phyloP scores from a whole-genome alignment of 2,329 filamentous ascomycete species.

The Aspergillus texensis region DNA sequence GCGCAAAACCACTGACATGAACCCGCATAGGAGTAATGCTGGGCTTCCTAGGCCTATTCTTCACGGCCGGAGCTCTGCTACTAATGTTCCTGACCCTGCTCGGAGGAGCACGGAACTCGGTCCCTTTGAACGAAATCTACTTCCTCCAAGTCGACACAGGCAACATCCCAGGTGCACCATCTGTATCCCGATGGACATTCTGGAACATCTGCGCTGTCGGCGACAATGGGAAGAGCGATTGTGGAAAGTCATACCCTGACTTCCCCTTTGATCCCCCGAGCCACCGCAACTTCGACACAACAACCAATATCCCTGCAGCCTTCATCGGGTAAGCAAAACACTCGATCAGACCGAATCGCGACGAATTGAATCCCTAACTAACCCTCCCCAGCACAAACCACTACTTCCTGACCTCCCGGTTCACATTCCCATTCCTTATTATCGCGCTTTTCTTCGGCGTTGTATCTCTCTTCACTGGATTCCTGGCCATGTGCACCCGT shows the following conservation, averaged over 20 bases:
- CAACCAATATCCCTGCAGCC: slow-evolving; percentile 52
- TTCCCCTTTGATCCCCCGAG: slow-evolving; percentile 66
- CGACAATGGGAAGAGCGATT: slow-evolving; percentile 61
- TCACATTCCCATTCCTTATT: slow-evolving; percentile 90
- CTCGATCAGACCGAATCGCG: slow-evolving; percentile 11
- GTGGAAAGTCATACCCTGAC: slow-evolving; percentile 63
- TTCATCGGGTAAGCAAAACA: slow-evolving; percentile 55
- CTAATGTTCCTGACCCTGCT: slow-evolving; percentile 69
- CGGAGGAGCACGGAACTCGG: slow-evolving; percentile 57
- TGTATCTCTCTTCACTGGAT: slow-evolving; percentile 48
- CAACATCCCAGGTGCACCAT: slow-evolving; percentile 69
- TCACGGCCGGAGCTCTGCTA: slow-evolving; percentile 64
- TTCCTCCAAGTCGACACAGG: slow-evolving; percentile 81
- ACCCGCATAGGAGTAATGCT: slow-evolving; percentile 54
- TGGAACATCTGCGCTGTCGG: slow-evolving; percentile 76
- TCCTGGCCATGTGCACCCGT: slow-evolving; percentile 55
- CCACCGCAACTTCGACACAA: slow-evolving; percentile 61
- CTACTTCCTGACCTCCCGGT: slow-evolving; percentile 85
- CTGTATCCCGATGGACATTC: slow-evolving; percentile 82
- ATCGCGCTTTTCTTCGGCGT: slow-evolving; percentile 77
- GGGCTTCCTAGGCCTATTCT: slow-evolving; percentile 60
- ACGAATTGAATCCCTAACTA: slow-evolving; percentile 21
- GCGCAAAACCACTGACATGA: slow-evolving; percentile 12
- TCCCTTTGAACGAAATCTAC: slow-evolving; percentile 73
- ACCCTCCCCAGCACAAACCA: slow-evolving; percentile 52